Percentiles rank a stretch among this genome's conserved stretches.
Evolutionary conservation across 768 basidiomycete species (phyloP).

Genomic region (Rhodosporidiobolus odoratus): DNA sequence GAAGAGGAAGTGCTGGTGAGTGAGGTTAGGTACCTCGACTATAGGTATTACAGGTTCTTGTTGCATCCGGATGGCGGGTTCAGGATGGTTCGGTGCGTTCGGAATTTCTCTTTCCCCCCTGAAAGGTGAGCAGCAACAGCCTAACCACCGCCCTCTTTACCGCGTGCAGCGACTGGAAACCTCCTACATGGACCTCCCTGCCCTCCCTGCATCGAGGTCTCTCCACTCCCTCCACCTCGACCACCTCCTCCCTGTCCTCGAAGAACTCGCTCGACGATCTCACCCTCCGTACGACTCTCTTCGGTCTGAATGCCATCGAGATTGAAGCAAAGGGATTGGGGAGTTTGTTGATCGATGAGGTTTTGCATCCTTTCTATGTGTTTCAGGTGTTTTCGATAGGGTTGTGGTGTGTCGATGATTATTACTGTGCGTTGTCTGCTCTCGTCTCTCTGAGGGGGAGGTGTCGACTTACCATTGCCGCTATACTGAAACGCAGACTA

Average conservation of each 20-base stretch:
- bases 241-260: slow-evolving; percentile 50
- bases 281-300: slow-evolving; percentile 63
- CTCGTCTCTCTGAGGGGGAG: not conserved
- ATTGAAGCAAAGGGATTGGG: slow-evolving; percentile 78
- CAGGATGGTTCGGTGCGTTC: slow-evolving; percentile 63
- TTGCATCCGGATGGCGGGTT: slow-evolving; percentile 83
- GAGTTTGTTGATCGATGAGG: slow-evolving; percentile 79
- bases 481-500: slow-evolving; percentile 56
- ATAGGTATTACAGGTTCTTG: slow-evolving; percentile 85
- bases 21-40: slow-evolving; percentile 68
- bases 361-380: slow-evolving; percentile 96
- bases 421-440: slow-evolving; percentile 52
- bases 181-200: slow-evolving; percentile 65
- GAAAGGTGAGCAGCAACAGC: slow-evolving; percentile 6
- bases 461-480: not conserved
- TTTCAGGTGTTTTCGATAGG: slow-evolving; percentile 94
- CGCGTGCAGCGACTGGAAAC: slow-evolving; percentile 74
- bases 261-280: slow-evolving; percentile 48
- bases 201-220: slow-evolving; percentile 64
- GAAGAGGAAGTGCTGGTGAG: slow-evolving; percentile 46
- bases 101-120: not conserved
- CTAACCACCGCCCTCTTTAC: not conserved
- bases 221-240: slow-evolving; percentile 15
- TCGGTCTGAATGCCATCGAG: slow-evolving; percentile 81
- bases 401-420: slow-evolving; percentile 90